phyloP scores from a whole-genome alignment of 441 rosid genomes.

The Biscutella laevigata region DNA sequence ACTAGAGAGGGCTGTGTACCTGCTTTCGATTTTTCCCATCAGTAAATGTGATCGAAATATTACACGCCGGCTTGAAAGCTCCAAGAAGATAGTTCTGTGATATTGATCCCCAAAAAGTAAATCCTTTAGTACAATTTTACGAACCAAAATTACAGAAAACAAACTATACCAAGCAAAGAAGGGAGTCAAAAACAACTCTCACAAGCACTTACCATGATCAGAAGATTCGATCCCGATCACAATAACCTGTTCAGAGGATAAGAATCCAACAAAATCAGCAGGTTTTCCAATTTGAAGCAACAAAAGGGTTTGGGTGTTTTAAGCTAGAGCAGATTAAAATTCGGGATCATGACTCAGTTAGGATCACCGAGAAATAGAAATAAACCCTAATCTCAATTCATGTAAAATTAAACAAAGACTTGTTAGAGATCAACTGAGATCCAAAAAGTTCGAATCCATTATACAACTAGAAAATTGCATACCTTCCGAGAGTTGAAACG shows the following conservation, averaged over 20 bases:
- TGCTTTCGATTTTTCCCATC: slow-evolving; percentile 89
- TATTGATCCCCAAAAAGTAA: not conserved
- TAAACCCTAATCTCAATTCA: slow-evolving; percentile 13
- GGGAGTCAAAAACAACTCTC: too few relatives aligned
- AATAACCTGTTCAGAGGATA: slow-evolving; percentile 1
- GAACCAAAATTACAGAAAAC: too few relatives aligned
- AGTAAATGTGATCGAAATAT: slow-evolving; percentile 52
- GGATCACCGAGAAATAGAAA: not conserved
- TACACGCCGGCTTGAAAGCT: slow-evolving; percentile 93
- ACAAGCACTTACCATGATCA: slow-evolving; percentile 23
- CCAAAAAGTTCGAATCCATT: not conserved
- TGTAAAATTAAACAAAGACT: not conserved
- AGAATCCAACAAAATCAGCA: slow-evolving; percentile 4
- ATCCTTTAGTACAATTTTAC: too few relatives aligned
- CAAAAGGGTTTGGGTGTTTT: not conserved
- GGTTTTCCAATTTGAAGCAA: not conserved
- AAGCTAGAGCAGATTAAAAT: not conserved
- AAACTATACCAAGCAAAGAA: too few relatives aligned
- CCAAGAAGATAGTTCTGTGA: slow-evolving; percentile 84
- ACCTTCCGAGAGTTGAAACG: slow-evolving; percentile 16
- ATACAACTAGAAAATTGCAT: not conserved
- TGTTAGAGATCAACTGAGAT: slow-evolving; percentile 4
- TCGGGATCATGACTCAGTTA: not conserved
- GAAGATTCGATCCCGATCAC: slow-evolving; percentile 10
- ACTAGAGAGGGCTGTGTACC: slow-evolving; percentile 26